phyloP scores from a whole-genome alignment of 371 early-diverging fungal species.

The Mucor mucedo region DNA sequence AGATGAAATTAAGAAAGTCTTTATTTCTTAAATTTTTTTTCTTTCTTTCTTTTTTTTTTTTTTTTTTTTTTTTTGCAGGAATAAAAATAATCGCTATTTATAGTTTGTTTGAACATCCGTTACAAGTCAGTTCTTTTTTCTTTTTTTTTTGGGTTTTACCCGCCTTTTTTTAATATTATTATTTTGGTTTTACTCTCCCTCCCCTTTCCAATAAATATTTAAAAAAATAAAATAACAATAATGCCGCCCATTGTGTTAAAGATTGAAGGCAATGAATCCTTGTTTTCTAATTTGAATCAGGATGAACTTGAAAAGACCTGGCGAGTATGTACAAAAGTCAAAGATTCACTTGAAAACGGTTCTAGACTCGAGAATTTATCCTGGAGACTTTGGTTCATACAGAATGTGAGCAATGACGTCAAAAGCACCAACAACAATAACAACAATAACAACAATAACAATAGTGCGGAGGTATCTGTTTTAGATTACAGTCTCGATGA shows the following conservation, averaged over 20 bases:
- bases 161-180: no score
- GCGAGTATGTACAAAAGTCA: conserved; percentile 89
- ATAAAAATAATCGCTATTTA: neutral
- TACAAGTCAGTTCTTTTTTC: neutral
- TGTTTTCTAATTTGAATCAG: conserved; percentile 71
- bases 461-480: conserved; percentile 8
- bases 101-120: no score
- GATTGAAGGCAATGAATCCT: conserved; percentile 60
- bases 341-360: conserved; percentile 87
- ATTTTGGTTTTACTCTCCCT: conserved; percentile 9
- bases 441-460: conserved; percentile 19
- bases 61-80: neutral
- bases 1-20: conserved; percentile 82
- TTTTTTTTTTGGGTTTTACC: conserved; percentile 2
- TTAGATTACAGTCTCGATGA: conserved; percentile 12
- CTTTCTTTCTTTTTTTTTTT: no score
- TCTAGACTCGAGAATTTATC: conserved; percentile 86
- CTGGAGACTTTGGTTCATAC: conserved; percentile 89
- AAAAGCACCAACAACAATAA: conserved; percentile 24
- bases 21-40: conserved; percentile 63
- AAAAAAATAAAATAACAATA: neutral
- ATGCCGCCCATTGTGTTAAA: conserved; percentile 82
- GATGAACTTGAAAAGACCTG: conserved; percentile 82
- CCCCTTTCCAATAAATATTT: conserved; percentile 5
- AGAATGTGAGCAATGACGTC: conserved; percentile 51